These are phyloP conservation scores for Aspergillus fischeri DNA, from an alignment of 2,329 filamentous ascomycete species.

Conservation along the genomic window DNA sequence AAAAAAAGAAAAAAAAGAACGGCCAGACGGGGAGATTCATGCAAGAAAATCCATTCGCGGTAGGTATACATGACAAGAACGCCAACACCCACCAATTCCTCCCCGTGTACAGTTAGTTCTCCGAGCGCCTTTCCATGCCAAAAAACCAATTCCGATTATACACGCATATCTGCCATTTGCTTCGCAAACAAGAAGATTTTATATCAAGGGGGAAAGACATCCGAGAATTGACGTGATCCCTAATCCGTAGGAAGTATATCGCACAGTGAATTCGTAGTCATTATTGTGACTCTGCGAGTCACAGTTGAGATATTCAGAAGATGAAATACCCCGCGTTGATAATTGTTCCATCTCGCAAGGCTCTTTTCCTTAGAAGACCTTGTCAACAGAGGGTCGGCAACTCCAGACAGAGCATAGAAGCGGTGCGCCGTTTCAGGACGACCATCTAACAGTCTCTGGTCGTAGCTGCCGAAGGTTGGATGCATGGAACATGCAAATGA, in stretches of 20 bases:
- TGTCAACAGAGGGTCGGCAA: neutral
- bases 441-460: neutral
- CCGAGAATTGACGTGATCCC: neutral
- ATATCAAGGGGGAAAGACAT: neutral
- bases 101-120: neutral
- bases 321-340: neutral
- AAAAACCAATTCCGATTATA: neutral
- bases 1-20: neutral
- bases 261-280: neutral
- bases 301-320: neutral
- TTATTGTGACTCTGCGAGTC: neutral
- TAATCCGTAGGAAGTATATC: neutral
- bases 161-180: neutral
- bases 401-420: neutral
- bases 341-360: neutral
- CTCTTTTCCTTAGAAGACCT: neutral
- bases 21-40: neutral
- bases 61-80: neutral
- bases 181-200: neutral
- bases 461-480: neutral
- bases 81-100: neutral
- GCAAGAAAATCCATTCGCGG: neutral
- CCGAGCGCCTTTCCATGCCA: neutral
- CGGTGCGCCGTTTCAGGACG: neutral
- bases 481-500: constrained; percentile 4